Evolutionary conservation across 129 eudicot genomes (phyloP).

Genomic region (Scalesia atractyloides): DNA sequence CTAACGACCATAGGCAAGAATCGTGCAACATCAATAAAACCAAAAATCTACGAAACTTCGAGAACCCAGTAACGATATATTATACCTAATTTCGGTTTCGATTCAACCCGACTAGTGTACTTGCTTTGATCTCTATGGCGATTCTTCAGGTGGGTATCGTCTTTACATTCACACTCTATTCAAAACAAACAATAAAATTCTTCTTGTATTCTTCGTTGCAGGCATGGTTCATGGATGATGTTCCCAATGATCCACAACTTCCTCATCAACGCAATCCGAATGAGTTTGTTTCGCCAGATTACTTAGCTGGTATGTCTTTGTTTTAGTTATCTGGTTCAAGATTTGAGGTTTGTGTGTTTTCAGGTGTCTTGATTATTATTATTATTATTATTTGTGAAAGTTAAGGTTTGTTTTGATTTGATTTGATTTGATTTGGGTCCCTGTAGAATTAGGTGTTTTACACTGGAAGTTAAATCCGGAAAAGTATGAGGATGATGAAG

Average conservation of each 20-base stretch:
- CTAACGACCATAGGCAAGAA: slow-evolving; percentile 9
- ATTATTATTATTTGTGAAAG: background rate
- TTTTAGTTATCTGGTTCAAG: background rate
- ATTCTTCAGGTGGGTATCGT: slow-evolving; percentile 26
- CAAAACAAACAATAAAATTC: background rate
- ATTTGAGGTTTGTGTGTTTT: too few relatives aligned
- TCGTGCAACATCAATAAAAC: background rate
- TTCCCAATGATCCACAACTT: slow-evolving; percentile 69
- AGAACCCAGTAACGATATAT: slow-evolving; percentile 3
- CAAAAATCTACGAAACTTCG: slow-evolving; percentile 26
- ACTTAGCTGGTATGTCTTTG: slow-evolving; percentile 45
- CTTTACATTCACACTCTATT: background rate
- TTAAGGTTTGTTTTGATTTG: background rate
- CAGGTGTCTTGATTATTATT: background rate
- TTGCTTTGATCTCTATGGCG: slow-evolving; percentile 22
- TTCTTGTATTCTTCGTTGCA: slow-evolving; percentile 17
- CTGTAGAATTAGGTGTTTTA: slow-evolving; percentile 69
- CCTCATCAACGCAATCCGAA: slow-evolving; percentile 71
- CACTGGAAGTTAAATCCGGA: slow-evolving; percentile 80
- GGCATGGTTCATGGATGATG: slow-evolving; percentile 94
- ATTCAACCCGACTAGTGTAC: slow-evolving; percentile 1
- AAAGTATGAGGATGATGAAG: slow-evolving; percentile 70
- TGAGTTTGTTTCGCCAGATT: slow-evolving; percentile 61
- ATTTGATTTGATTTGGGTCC: background rate
- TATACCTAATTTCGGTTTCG: background rate